Evolutionary conservation across 108 stramenopile genomes (phyloP).

Genomic region (Pseudonitzschia pungens): DNA sequence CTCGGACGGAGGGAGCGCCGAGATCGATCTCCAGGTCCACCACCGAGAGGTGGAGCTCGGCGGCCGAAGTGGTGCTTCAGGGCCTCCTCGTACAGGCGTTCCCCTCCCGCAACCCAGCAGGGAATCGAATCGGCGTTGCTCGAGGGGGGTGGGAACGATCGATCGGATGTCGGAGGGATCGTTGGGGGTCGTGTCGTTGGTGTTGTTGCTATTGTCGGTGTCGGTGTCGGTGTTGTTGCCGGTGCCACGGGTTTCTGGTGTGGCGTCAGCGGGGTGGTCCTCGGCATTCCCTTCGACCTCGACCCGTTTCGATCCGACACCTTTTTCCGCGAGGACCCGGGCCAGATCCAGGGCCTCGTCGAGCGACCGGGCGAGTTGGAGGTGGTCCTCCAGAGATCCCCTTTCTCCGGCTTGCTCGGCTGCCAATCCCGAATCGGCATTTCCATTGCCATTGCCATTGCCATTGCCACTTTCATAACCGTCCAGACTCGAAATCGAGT

Average conservation of each 20-base stretch:
- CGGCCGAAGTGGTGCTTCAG: constrained; percentile 46
- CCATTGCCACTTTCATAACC: too few relatives aligned
- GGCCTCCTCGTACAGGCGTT: constrained; percentile 66
- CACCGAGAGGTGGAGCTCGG: constrained; percentile 58
- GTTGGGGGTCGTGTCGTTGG: constrained; percentile 1
- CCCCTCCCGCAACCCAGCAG: constrained; percentile 84
- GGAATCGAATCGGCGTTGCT: constrained; percentile 30
- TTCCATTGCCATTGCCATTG: too few relatives aligned
- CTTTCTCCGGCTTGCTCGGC: too few relatives aligned
- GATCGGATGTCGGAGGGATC: neutral
- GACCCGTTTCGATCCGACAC: neutral
- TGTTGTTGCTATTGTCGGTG: constrained; percentile 2
- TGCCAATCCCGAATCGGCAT: too few relatives aligned
- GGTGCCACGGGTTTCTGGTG: too few relatives aligned
- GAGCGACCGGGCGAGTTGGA: constrained; percentile 41
- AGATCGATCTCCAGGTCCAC: constrained; percentile 40
- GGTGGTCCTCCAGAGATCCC: neutral
- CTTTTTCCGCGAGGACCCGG: constrained; percentile 16
- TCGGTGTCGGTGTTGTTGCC: neutral
- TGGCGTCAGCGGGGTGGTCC: too few relatives aligned
- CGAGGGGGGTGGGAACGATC: neutral
- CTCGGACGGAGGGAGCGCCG: neutral
- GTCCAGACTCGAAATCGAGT: constrained; percentile 22
- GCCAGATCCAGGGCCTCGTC: constrained; percentile 65
- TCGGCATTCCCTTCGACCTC: too few relatives aligned